phyloP scores from a whole-genome alignment of 352 stramenopile genomes.

The Phytophthora litchii region DNA sequence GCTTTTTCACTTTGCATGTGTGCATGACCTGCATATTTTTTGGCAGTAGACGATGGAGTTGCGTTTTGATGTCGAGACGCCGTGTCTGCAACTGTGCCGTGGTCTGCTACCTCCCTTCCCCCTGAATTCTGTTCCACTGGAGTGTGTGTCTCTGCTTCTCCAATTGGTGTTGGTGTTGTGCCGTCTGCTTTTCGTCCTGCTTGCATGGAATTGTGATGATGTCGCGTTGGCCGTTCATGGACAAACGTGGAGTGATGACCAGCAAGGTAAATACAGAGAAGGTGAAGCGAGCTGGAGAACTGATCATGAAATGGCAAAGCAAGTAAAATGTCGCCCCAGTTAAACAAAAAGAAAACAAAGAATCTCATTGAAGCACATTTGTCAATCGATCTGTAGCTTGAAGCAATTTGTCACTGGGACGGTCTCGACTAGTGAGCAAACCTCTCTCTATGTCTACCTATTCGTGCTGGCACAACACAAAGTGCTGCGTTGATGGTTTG shows the following conservation, averaged over 20 bases:
- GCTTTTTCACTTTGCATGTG: conserved; percentile 36
- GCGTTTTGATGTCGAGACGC: conserved; percentile 35
- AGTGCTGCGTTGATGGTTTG: conserved; percentile 21
- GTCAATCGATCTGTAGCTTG: conserved; percentile 21
- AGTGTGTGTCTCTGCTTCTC: conserved; percentile 12
- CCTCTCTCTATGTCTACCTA: conserved; percentile 29
- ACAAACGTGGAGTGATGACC: conserved; percentile 13
- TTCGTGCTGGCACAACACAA: conserved; percentile 17
- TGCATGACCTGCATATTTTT: conserved; percentile 31
- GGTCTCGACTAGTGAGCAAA: conserved; percentile 24
- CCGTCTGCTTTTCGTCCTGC: conserved; percentile 21
- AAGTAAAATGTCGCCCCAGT: conserved; percentile 30
- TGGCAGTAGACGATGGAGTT: conserved; percentile 38
- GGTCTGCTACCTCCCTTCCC: conserved; percentile 14
- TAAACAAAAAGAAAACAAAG: conserved; percentile 30
- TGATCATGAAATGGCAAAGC: conserved; percentile 26
- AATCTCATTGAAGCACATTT: conserved; percentile 27
- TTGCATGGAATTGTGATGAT: conserved; percentile 30
- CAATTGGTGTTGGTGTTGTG: conserved; percentile 30
- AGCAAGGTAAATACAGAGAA: conserved; percentile 18
- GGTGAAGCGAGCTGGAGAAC: conserved; percentile 23
- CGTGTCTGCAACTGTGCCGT: conserved; percentile 22
- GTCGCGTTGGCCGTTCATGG: conserved; percentile 19
- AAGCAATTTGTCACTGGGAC: conserved; percentile 20
- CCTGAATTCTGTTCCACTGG: conserved; percentile 6